phyloP scores from a whole-genome alignment of 2,329 filamentous ascomycete genomes.

The Davidsoniella virescens region DNA sequence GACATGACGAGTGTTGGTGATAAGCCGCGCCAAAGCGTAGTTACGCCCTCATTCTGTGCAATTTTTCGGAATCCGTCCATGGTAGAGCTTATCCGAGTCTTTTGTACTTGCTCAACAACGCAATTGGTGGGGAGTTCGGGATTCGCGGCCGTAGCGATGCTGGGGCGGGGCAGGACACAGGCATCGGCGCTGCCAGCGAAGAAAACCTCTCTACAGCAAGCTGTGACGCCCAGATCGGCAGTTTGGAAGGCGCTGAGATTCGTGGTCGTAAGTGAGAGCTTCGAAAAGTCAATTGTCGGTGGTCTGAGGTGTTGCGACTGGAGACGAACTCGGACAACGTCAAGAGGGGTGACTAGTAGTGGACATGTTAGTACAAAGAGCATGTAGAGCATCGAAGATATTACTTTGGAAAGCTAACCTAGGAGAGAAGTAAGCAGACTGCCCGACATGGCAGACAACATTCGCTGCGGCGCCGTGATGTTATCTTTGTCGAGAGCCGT shows the following conservation, averaged over 20 bases:
- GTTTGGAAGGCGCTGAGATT: conserved; percentile 53
- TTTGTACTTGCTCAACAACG: conserved; percentile 73
- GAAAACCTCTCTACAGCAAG: conserved; percentile 94
- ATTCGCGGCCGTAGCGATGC: conserved; percentile 28
- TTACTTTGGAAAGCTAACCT: conserved; percentile 36
- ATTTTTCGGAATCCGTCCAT: conserved; percentile 89
- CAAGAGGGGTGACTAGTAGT: conserved; percentile 71
- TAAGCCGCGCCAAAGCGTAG: conserved; percentile 79
- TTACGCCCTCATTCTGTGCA: conserved; percentile 74
- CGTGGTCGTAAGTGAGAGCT: conserved; percentile 35
- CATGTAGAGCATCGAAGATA: background rate
- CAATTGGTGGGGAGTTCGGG: conserved; percentile 45
- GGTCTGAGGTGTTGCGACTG: conserved; percentile 58
- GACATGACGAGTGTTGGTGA: conserved; percentile 93
- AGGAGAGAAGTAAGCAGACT: conserved; percentile 80
- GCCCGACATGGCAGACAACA: conserved; percentile 83
- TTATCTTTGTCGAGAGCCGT: conserved; percentile 30
- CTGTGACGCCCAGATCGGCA: conserved; percentile 72
- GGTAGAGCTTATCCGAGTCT: conserved; percentile 74
- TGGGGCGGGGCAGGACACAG: conserved; percentile 55
- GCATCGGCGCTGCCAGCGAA: conserved; percentile 76
- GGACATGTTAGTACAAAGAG: conserved; percentile 2
- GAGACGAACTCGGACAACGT: conserved; percentile 87
- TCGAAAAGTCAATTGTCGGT: conserved; percentile 36
- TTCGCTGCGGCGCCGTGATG: conserved; percentile 75